Evolutionary conservation across 306 rosid genomes (phyloP).

Genomic region (Casuarina cunninghamiana): DNA sequence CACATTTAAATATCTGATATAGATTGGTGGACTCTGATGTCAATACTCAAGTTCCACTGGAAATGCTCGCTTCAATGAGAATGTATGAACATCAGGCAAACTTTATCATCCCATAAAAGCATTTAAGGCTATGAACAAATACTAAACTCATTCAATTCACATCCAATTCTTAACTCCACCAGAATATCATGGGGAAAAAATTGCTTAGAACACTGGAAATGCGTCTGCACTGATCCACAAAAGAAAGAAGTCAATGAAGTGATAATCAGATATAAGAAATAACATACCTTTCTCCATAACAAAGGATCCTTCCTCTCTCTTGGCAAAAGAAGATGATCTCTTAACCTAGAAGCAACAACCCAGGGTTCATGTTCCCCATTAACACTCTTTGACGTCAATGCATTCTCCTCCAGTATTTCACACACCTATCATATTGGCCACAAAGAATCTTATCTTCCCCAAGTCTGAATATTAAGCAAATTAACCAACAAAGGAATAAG

Average conservation of each 20-base stretch:
- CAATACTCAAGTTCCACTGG: constrained; percentile 19
- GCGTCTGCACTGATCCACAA: background rate
- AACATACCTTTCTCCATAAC: constrained; percentile 77
- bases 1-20: background rate
- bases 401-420: constrained; percentile 90
- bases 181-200: background rate
- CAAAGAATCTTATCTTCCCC: background rate
- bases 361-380: constrained; percentile 71
- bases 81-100: constrained; percentile 15
- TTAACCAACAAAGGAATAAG: background rate
- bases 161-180: constrained; percentile 17
- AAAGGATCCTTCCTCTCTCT: constrained; percentile 77
- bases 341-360: constrained; percentile 83
- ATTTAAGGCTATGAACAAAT: constrained; percentile 11
- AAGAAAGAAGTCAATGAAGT: background rate
- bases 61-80: background rate
- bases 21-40: background rate
- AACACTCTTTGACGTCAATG: constrained; percentile 56
- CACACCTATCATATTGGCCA: constrained; percentile 58
- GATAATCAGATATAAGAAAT: constrained; percentile 17
- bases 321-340: constrained; percentile 88
- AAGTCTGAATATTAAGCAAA: background rate
- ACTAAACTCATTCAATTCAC: constrained; percentile 1
- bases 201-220: background rate
- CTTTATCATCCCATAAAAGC: constrained; percentile 18